Evolutionary conservation across 202 grass and related monocot species (phyloP).

Genomic region (Setaria viridis): DNA sequence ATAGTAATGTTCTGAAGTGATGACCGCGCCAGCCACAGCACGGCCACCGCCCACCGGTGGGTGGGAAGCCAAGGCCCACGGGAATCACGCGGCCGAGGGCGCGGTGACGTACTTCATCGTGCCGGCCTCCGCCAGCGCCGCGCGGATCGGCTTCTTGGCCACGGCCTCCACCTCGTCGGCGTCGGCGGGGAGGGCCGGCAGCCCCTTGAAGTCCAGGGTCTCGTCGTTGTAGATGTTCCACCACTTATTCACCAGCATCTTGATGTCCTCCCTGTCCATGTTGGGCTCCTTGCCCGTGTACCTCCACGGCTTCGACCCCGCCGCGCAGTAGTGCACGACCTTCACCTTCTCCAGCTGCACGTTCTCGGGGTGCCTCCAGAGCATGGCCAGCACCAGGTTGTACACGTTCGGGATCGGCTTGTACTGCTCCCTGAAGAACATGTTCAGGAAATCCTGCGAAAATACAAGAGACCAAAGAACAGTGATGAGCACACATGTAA

Average conservation of each 20-base stretch:
- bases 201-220: constrained; percentile 64
- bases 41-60: background rate
- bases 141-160: constrained; percentile 58
- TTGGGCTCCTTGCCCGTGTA: constrained; percentile 86
- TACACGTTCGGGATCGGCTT: constrained; percentile 79
- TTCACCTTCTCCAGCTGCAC: constrained; percentile 87
- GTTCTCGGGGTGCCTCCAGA: constrained; percentile 97
- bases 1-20: background rate
- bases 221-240: constrained; percentile 84
- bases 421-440: constrained; percentile 91
- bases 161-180: constrained; percentile 51
- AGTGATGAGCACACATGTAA: background rate
- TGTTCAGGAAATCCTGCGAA: constrained; percentile 84
- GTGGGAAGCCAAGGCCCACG: background rate
- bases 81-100: constrained; percentile 76
- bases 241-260: constrained; percentile 76
- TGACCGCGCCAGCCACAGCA: background rate
- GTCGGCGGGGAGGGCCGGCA: background rate
- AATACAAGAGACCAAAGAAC: background rate
- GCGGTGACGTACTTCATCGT: constrained; percentile 64
- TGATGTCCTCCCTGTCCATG: constrained; percentile 96
- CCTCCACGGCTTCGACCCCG: constrained; percentile 97
- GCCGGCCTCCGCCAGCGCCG: constrained; percentile 61
- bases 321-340: constrained; percentile 96
- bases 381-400: constrained; percentile 93